Evolutionary conservation across 176 grass and related monocot genomes (phyloP), one percentile per base, ranked within the genome.

Genomic region (Avena insularis): DNA sequence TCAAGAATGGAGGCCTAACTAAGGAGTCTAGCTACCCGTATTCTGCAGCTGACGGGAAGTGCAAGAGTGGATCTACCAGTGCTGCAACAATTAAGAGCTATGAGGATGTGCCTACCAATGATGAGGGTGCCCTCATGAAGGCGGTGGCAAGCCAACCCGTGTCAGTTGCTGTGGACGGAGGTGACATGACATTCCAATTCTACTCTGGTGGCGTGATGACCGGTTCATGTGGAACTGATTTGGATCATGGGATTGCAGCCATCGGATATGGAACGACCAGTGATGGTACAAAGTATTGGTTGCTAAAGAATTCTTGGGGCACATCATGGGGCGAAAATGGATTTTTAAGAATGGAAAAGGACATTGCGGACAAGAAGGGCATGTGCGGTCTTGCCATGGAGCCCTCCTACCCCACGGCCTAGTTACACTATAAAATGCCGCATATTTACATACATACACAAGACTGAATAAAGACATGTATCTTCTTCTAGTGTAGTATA

Each of bases 231-330:
- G 40, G 40, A 43, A 78, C 76, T 7, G 76, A 78, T 33, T 54
- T 78, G 76, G 76, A 78, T 33, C 76, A 78, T 78, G 76, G 76
- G 9, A 78, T 78, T 59, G 76, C 76, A 14, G 51, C 76, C 16
- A 78, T 40, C 9, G 53, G 53, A n/a, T 58, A 78, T 75, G 76
- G 76, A 55, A 14, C 17, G 0, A 58, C 53, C 10, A 58, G 10
- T 59, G 53, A 78, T n/a, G 53, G 53, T n/a, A 78, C 53, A 78
- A 78, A 78, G 53, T 78, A 78, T 20, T 57, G 27, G 53, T 78
- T 78, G 17, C 2, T 78, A 15, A 76, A 76, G 8, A 76, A 76
- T 54, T 76, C 73, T 0, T 76, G 73, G 48, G 73, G 48, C 14
- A 59, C 76, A 38, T 59, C 53, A 13, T 78, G 76, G 31, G 53